Evolutionary conservation across 192 early-diverging fungal genomes (phyloP), one percentile per base, ranked within the genome.

Genomic region (Coemansia sp.): DNA sequence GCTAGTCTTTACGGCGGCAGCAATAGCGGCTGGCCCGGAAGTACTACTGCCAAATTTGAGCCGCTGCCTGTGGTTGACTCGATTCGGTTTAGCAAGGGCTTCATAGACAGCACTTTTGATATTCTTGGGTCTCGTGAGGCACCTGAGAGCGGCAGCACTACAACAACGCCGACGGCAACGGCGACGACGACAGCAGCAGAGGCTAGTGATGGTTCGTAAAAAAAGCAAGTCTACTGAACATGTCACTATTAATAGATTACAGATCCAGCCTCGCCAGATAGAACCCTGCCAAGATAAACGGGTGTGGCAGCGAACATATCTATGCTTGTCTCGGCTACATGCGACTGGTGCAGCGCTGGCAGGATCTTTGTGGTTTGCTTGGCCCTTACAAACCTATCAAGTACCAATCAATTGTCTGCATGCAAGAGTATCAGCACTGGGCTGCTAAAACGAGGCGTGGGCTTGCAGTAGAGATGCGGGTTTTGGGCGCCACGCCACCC

Each of bases 81-180:
- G 16, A 75, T 72, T 13, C 78, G 78, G 9, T 81, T 81, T 57
- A 81, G 78, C 72, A 74, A 74, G 33, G 78, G 78, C 6, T 81
- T 81, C 57, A 69, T 81, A 28, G 73, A 75, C 43, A 61, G 66
- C 1, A 61, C 73, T 6, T 71, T 80, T 33, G 63, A 68, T 18
- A 43, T 64, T 31, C 36, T 75, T 18, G 60, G 53, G 31, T 53
- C 53, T 14, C 56, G 50, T 10, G 59, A 64, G 31, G 18, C 18
- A 26, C 26, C 26, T 7, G 51, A 55, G 16, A 14, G 26, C 7
- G 26, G 28, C 26, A n/a, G 14, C 51, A 33, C 26, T 31, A 31
- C 31, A n/a, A n/a, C n/a, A n/a, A n/a, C n/a, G n/a, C n/a, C n/a
- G n/a, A 9, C 46, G 21, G 46, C 46, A 8, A 26, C 46, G 8